Evolutionary conservation across 768 basidiomycete species (phyloP), one percentile per base, ranked within the genome.

Genomic region (Tylopilus sp.): DNA sequence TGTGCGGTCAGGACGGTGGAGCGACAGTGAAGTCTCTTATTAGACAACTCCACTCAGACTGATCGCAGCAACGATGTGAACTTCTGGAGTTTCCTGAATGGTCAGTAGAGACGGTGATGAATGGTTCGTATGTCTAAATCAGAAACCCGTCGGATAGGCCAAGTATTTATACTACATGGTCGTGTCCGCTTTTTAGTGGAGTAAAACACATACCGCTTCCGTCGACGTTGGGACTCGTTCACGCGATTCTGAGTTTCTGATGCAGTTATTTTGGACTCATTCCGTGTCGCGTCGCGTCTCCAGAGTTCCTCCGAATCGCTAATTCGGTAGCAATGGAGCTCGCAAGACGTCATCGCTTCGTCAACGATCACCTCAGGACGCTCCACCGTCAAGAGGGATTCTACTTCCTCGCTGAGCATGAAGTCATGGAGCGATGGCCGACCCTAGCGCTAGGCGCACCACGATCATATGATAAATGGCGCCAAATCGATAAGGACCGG

Each of bases 1-100:
- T 34, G 26, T 28, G 46, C 29, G 22, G 28, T 3, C 38, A 11
- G 38, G 13, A 31, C n/a, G 11, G 47, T 45, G 21, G 45, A 40
- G 34, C 19, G 58, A 25, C 22, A 14, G n/a, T 8, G 30, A 29
- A n/a, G 21, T n/a, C 21, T 31, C 55, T 54, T 52, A 54, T 61
- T 45, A 30, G 17, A 37, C 6, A n/a, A 46, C 41, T 52, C 50
- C 36, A 49, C 49, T 26, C 31, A 24, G 16, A 25, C 26, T 33
- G 19, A 34, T 45, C 26, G 25, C 19, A 26, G 21, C 26, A n/a
- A 13, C 17, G 40, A 33, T 31, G n/a, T 26, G 47, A 38, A 40
- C 34, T 14, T n/a, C 52, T 54, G 45, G 22, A 22, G n/a, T 28
- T 45, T 9, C 53, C 50, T 21, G 38, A 60, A 51, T 21, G 6